Evolutionary conservation across 2,329 filamentous ascomycete species (phyloP).

Genomic region (Coniochaeta hoffmannii): DNA sequence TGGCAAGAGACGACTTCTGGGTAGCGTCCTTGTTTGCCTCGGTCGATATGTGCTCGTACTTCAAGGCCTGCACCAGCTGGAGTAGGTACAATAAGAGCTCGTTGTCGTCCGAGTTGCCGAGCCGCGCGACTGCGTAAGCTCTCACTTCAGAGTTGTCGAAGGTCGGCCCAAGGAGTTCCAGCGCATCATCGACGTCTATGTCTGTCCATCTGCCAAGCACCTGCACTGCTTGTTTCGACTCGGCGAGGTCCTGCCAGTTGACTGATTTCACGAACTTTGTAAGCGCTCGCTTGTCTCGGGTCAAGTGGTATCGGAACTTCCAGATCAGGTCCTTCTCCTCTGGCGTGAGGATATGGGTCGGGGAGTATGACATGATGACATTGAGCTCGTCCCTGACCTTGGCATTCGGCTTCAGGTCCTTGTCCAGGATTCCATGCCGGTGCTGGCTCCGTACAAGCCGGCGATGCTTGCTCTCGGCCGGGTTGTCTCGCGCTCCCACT

Average conservation of each 20-base stretch:
- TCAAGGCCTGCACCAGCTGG: conserved; percentile 91
- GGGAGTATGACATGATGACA: conserved; percentile 82
- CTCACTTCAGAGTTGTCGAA: conserved; percentile 85
- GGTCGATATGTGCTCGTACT: conserved; percentile 74
- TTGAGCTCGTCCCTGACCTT: conserved; percentile 94
- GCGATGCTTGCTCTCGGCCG: conserved; percentile 90
- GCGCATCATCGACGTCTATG: conserved; percentile 92
- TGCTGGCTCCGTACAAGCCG: conserved; percentile 83
- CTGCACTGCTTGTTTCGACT: conserved; percentile 83
- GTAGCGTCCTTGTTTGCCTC: conserved; percentile 54
- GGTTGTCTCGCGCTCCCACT: conserved; percentile 81
- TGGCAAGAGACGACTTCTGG: conserved; percentile 76
- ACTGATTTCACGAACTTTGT: conserved; percentile 99
- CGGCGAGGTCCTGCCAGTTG: conserved; percentile 80
- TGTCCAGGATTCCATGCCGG: conserved; percentile 87
- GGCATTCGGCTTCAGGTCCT: conserved; percentile 91
- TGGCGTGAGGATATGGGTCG: conserved; percentile 76
- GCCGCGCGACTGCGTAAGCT: conserved; percentile 84
- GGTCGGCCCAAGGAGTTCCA: conserved; percentile 86
- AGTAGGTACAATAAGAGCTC: conserved; percentile 87
- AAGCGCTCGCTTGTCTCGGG: conserved; percentile 81
- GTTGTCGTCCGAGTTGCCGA: conserved; percentile 87
- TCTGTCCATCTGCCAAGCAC: conserved; percentile 91
- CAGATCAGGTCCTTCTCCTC: conserved; percentile 96
- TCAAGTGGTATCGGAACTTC: conserved; percentile 94